Evolutionary conservation across 495 filamentous ascomycete genomes (phyloP), one percentile per base, ranked within the genome.

Genomic region (Penicillium antarcticum): DNA sequence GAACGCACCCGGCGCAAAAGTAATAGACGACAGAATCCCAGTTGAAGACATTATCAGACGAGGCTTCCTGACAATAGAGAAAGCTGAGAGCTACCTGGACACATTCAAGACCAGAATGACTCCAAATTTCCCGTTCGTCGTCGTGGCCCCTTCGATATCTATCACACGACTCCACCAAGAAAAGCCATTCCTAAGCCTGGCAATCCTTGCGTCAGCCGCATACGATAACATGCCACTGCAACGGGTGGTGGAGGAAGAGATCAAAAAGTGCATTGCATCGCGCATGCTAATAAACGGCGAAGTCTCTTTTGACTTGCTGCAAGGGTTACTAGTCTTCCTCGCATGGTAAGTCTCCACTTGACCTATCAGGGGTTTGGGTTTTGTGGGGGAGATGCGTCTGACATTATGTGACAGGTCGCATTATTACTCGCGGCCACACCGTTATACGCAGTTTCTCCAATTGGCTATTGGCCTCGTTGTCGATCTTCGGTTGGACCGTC

Each of bases 221-320:
- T 68, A 70, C 37, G 56, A 60, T 3, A 61, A 68, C 46, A 51
- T 76, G 33, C 67, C 62, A 6, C 66, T 70, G 26, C 67, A 75
- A 58, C 56, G 66, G 9, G 58, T 44, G 16, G 62, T 74, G 43
- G 70, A 69, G 21, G 60, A 53, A 13, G 63, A 63, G 29, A 54
- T 78, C 19, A 71, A 75, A 53, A 65, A 57, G 46, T 59, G 65
- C 34, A 54, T 76, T 42, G 54, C 70, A 18, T 66, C 72, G 21
- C 65, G 67, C 18, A 72, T 81, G 62, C 55, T 79, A 12, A 48
- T 79, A 43, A 67, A 70, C 31, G 68, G 68, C 5, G 72, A 79
- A 37, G 60, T 73, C 14, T 77, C 71, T 21, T 56, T 80, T 34
- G 77, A 81, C 34, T 55, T 77, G 14, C 67, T 80, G 10, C 70